Conservation (phyloP, 805 yeast species). For the Helenozyma baotianmanensis region DNA sequence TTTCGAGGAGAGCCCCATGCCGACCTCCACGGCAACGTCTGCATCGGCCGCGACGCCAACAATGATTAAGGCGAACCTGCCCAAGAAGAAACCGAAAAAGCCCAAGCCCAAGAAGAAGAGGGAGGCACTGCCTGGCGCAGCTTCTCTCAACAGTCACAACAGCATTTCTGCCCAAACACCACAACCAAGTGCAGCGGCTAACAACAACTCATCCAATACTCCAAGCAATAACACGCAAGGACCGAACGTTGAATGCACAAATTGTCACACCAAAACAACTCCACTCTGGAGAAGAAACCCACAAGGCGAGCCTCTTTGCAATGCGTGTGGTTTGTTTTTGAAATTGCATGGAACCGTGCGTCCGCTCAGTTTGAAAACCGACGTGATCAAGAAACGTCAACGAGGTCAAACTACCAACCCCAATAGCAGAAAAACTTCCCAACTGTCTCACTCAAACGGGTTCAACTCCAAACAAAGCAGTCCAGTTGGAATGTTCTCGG, state of each 20-base stretch:
- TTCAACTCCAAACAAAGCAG: neutral
- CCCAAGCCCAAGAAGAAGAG: constrained; percentile 5
- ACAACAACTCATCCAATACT: constrained; percentile 1
- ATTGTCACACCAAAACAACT: constrained; percentile 88
- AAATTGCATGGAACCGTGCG: constrained; percentile 94
- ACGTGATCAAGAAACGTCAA: constrained; percentile 88
- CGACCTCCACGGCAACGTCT: constrained; percentile 6
- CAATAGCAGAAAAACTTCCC: constrained; percentile 8
- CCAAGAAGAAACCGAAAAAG: constrained; percentile 10
- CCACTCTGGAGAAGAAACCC: constrained; percentile 95
- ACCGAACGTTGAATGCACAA: constrained; percentile 53
- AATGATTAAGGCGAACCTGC: constrained; percentile 3
- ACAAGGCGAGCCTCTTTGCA: constrained; percentile 88
- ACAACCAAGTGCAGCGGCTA: neutral
- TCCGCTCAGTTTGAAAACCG: constrained; percentile 86
- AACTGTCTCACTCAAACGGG: too few species aligned
- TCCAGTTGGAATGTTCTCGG: neutral
- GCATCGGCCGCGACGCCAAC: constrained; percentile 8
- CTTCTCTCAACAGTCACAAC: neutral
- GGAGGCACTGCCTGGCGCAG: neutral
- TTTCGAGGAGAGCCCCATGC: constrained; percentile 2
- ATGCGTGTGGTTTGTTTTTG: constrained; percentile 48
- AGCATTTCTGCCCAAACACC: neutral
- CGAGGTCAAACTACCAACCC: constrained; percentile 32
- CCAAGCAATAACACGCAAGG: neutral